Conservation (phyloP, 2,329 filamentous ascomycete species). For the Trichoderma simmonsii region DNA sequence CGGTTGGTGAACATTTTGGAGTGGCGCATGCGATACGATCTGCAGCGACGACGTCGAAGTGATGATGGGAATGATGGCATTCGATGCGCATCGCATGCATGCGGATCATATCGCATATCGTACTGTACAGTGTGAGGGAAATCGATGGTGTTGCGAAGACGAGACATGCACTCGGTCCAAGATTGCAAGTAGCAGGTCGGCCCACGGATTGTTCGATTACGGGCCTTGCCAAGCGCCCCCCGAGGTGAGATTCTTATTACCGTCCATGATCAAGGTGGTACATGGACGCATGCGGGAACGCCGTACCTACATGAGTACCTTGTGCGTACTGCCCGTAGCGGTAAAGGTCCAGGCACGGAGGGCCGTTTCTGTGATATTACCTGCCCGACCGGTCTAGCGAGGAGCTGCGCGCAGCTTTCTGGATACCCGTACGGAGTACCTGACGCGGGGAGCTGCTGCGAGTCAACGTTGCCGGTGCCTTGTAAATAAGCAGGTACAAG, state of each 20-base stretch:
- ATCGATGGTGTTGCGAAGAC: not conserved
- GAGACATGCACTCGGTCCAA: not conserved
- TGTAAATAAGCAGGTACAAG: not conserved
- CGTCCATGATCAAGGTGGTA: not conserved
- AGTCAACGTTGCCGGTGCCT: not conserved
- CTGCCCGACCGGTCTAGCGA: constrained; percentile 16
- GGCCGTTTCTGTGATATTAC: constrained; percentile 3
- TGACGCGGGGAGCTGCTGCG: not conserved
- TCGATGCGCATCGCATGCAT: not conserved
- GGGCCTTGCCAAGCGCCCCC: not conserved
- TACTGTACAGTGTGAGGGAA: not conserved
- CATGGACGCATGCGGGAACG: constrained; percentile 12
- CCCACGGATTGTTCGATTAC: constrained; percentile 8
- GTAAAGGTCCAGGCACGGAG: not conserved
- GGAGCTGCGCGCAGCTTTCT: not conserved
- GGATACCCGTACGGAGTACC: not conserved
- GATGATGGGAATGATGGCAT: constrained; percentile 5
- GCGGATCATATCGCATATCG: not conserved
- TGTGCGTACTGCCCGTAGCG: not conserved
- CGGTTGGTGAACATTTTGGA: not conserved
- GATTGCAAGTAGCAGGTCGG: not conserved
- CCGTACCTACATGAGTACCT: constrained; percentile 6
- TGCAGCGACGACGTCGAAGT: constrained; percentile 11
- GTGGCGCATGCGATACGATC: constrained; percentile 14
- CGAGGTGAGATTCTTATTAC: constrained; percentile 8